Conservation (phyloP, 306 rosid species). For the Medicago truncatula region MtrunA17r5.0-ANR NC_053049.1:48850001-48850500, state of each 20-base stretch:
- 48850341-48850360: slow-evolving; percentile 62
- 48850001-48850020: slow-evolving; percentile 9
- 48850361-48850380: slow-evolving; percentile 85
- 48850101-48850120: slow-evolving; percentile 13
- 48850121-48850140: background rate
- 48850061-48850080: slow-evolving; percentile 13
- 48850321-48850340: slow-evolving; percentile 65
- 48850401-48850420: slow-evolving; percentile 80
- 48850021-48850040: slow-evolving; percentile 2
- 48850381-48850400: slow-evolving; percentile 84
- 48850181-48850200: background rate
- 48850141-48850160: background rate
- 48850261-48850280: slow-evolving; percentile 91
- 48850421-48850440: slow-evolving; percentile 98
- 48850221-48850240: slow-evolving; percentile 66
- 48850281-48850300: slow-evolving; percentile 64
- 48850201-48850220: slow-evolving; percentile 31
- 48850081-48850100: slow-evolving; percentile 13
- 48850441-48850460: slow-evolving; percentile 31
- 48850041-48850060: background rate
- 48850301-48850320: slow-evolving; percentile 67
- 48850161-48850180: background rate
- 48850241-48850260: slow-evolving; percentile 87
- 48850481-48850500: slow-evolving; percentile 14
- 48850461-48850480: slow-evolving; percentile 17